Percentiles rank a stretch among this genome's conserved stretches.
Conservation (phyloP, 345 rosid species). For the Abelmoschus esculentus region DNA sequence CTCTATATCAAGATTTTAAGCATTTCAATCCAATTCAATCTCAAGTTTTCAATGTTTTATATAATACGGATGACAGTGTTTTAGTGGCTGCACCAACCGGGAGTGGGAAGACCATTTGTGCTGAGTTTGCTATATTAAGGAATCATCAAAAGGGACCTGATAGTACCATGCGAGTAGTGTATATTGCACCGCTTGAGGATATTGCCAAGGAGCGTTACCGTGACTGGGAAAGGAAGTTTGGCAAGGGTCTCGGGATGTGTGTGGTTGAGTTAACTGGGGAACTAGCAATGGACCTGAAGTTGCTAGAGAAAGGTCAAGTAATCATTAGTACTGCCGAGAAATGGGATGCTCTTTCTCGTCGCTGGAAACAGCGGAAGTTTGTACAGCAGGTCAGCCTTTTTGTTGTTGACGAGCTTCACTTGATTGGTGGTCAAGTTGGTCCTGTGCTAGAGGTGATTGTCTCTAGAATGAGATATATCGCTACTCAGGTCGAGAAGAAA, state of each 20-base stretch:
- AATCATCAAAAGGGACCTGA: conserved; percentile 85
- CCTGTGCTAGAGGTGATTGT: conserved; percentile 83
- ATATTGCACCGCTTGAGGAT: conserved; percentile 86
- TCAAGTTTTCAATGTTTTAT: conserved; percentile 84
- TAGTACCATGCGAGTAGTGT: conserved; percentile 58
- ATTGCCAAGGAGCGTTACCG: conserved; percentile 72
- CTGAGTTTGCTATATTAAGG: conserved; percentile 79
- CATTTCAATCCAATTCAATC: conserved; percentile 97
- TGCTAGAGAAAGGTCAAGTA: conserved; percentile 81
- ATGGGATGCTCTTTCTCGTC: conserved; percentile 96
- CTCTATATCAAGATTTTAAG: conserved; percentile 73
- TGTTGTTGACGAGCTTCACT: conserved; percentile 84
- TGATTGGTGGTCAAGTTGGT: conserved; percentile 93
- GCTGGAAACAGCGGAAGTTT: conserved; percentile 84
- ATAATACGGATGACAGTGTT: conserved; percentile 81
- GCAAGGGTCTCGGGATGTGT: conserved; percentile 69
- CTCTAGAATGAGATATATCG: conserved; percentile 86
- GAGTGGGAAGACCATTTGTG: conserved; percentile 97
- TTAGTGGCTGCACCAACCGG: conserved; percentile 96
- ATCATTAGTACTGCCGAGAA: conserved; percentile 86
- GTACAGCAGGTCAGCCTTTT: conserved; percentile 90
- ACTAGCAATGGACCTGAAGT: conserved; percentile 66
- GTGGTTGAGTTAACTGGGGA: conserved; percentile 88
- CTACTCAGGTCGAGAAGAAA: conserved; percentile 70
- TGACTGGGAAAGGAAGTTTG: conserved; percentile 85